Conservation (phyloP, 1,284 basidiomycete genomes). For the Sanghuangporus sanghuang region DNA sequence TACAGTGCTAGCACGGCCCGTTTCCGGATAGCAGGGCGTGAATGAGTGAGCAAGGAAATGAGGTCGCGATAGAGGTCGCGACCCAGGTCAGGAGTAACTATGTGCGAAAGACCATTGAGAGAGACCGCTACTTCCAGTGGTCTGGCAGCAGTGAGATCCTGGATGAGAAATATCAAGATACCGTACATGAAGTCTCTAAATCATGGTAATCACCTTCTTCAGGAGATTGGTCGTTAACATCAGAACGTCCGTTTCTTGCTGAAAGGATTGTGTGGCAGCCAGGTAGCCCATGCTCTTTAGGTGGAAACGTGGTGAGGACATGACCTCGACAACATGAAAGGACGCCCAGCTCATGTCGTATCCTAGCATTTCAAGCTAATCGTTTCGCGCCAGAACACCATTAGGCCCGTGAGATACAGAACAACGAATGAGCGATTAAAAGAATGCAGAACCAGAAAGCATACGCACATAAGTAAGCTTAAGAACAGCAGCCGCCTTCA, state of each 20-base stretch:
- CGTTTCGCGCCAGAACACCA: background rate
- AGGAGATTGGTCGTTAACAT: slow-evolving; percentile 97
- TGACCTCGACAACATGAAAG: slow-evolving; percentile 96
- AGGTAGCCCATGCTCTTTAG: slow-evolving; percentile 96
- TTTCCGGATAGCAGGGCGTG: slow-evolving; percentile 83
- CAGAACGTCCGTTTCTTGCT: slow-evolving; percentile 92
- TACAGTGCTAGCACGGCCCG: slow-evolving; percentile 82
- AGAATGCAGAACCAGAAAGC: background rate
- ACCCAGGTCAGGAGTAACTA: slow-evolving; percentile 85
- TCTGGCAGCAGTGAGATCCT: slow-evolving; percentile 73
- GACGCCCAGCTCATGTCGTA: slow-evolving; percentile 89
- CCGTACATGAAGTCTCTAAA: slow-evolving; percentile 7
- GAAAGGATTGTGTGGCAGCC: slow-evolving; percentile 89
- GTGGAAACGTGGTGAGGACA: slow-evolving; percentile 90
- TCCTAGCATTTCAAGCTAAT: slow-evolving; percentile 88
- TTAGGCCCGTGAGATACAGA: background rate
- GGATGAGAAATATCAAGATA: slow-evolving; percentile 16
- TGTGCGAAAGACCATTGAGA: slow-evolving; percentile 84
- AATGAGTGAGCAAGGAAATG: slow-evolving; percentile 87
- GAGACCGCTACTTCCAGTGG: slow-evolving; percentile 77
- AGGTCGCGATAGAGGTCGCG: slow-evolving; percentile 87
- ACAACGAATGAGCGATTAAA: background rate
- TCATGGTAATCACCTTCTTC: slow-evolving; percentile 76
- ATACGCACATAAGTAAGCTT: slow-evolving; percentile 92
- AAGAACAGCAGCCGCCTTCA: slow-evolving; percentile 92